Base-by-base conservation (phyloP, 2,329 filamentous ascomycete species). In the Alternaria triticimaculans region DNA sequence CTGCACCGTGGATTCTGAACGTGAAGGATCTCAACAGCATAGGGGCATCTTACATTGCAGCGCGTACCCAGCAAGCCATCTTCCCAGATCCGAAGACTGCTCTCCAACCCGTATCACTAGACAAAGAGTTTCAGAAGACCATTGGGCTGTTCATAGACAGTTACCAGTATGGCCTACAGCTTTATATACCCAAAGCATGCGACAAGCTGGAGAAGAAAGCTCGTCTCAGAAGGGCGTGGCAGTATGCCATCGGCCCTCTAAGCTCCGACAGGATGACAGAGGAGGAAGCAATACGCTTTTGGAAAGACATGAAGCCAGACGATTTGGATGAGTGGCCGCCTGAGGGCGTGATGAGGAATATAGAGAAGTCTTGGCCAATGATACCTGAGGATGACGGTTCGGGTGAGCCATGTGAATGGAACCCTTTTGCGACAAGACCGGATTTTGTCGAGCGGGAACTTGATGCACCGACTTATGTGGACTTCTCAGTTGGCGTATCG, bases 81-180 rank as follows among this genome's bases (percentile, higher is more conserved):
- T 78, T 76, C 18, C 65, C 70, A 4, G 51, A 70, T 2, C 58
- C 73, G 26, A 51, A 7, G 9, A 50, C n/a, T 5, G 75, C 71
- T 9, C 60, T 77, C 1, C 55, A 63, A 6, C 54, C 63, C 5
- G 18, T 72, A n/a, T 66, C 75, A 4, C 26, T 56, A 4, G 73
- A 76, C 18, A 57, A 74, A 18, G 75, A 78, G 3, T 67, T 51
- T 0, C 53, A 49, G 18, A 43, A 65, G 11, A 74, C 78, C 6
- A 76, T 80, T 23, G 79, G 77, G 6, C 18, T 54, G 0, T 80
- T 80, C 48, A 66, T 81, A 3, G 79, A 82, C 46, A 72, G 72
- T 49, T 81, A 78, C 59, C 5, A 44, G 1, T 57, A 60, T 11
- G 78, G 78, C 11, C 51, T 81, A 11, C 33, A 49, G 8, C 55